Evolutionary conservation across 2,329 filamentous ascomycete genomes (phyloP).

Genomic region (Colletotrichum lini): DNA sequence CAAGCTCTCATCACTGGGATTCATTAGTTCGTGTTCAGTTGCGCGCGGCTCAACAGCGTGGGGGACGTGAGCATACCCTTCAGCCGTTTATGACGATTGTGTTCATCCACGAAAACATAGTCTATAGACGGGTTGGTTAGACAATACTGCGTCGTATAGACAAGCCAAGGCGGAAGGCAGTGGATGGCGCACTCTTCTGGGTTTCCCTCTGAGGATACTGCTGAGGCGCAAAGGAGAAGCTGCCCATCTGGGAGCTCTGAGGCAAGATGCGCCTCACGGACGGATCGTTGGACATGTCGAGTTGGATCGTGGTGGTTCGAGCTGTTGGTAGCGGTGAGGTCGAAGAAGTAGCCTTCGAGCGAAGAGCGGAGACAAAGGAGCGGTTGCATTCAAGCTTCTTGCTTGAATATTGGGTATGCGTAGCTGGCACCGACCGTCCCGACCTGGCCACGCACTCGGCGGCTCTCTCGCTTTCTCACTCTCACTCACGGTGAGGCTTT

Average conservation of each 20-base stretch:
- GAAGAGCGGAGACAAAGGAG: constrained; percentile 36
- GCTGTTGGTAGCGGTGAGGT: constrained; percentile 34
- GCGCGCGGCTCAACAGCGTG: neutral
- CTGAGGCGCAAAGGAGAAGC: constrained; percentile 81
- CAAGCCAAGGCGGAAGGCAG: constrained; percentile 8
- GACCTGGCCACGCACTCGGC: constrained; percentile 30
- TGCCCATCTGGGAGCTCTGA: constrained; percentile 79
- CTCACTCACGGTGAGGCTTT: constrained; percentile 6
- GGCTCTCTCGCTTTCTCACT: constrained; percentile 17
- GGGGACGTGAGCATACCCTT: constrained; percentile 75
- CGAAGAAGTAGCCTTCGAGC: constrained; percentile 38
- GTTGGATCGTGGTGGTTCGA: constrained; percentile 20
- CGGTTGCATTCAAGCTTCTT: constrained; percentile 39
- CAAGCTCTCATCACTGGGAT: constrained; percentile 92
- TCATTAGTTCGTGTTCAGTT: constrained; percentile 29
- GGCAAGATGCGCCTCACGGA: constrained; percentile 74
- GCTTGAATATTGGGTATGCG: constrained; percentile 18
- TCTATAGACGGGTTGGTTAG: constrained; percentile 69
- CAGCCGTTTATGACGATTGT: constrained; percentile 96
- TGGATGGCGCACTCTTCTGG: constrained; percentile 80
- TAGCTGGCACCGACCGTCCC: constrained; percentile 28
- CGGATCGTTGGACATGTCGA: constrained; percentile 74
- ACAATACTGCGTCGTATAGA: constrained; percentile 6
- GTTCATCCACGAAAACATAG: constrained; percentile 99
- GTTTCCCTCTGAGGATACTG: constrained; percentile 74